These are phyloP conservation scores for Aspergillus diversus DNA, from an alignment of 495 filamentous ascomycete genomes.

Conservation along the genomic window DNA sequence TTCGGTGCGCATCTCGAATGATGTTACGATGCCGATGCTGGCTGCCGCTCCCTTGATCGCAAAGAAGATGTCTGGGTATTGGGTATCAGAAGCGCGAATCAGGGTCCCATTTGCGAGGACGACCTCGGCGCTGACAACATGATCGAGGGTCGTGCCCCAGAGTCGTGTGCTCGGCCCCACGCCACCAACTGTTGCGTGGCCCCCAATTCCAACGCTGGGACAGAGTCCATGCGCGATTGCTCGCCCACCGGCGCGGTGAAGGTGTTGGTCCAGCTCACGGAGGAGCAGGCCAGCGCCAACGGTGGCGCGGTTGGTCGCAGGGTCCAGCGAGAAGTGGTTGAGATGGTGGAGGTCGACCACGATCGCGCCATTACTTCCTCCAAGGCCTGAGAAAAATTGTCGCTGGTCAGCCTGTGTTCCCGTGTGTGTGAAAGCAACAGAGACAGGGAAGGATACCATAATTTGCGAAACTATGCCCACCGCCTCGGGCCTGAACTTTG, in stretches of 20 bases:
- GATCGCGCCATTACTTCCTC: constrained; percentile 45
- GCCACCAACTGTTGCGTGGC: constrained; percentile 75
- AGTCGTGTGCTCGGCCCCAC: constrained; percentile 63
- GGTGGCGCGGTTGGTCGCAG: constrained; percentile 57
- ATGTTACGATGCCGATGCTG: constrained; percentile 51
- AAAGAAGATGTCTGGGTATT: constrained; percentile 56
- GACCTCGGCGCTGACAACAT: constrained; percentile 60
- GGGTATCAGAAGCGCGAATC: constrained; percentile 39
- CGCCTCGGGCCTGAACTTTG: constrained; percentile 70
- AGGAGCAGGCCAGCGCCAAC: constrained; percentile 68
- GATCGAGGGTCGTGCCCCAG: constrained; percentile 68
- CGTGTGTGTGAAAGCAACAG: background rate
- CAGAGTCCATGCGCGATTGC: constrained; percentile 69
- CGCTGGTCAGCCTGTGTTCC: background rate
- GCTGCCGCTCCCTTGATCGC: constrained; percentile 53
- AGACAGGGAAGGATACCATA: constrained; percentile 34
- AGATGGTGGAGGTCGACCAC: constrained; percentile 50
- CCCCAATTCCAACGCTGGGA: constrained; percentile 69
- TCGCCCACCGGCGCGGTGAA: constrained; percentile 59
- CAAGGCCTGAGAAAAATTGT: constrained; percentile 17
- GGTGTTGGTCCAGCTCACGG: constrained; percentile 57
- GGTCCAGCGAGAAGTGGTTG: constrained; percentile 57
- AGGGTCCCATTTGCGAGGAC: constrained; percentile 64
- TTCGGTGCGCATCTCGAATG: constrained; percentile 50
- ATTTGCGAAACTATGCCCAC: constrained; percentile 74